A percentile compares a stretch with the other conserved stretches of the same genome.
Evolutionary conservation across 139 green algal species (phyloP).

Genomic region (Coelastrella sp.): DNA sequence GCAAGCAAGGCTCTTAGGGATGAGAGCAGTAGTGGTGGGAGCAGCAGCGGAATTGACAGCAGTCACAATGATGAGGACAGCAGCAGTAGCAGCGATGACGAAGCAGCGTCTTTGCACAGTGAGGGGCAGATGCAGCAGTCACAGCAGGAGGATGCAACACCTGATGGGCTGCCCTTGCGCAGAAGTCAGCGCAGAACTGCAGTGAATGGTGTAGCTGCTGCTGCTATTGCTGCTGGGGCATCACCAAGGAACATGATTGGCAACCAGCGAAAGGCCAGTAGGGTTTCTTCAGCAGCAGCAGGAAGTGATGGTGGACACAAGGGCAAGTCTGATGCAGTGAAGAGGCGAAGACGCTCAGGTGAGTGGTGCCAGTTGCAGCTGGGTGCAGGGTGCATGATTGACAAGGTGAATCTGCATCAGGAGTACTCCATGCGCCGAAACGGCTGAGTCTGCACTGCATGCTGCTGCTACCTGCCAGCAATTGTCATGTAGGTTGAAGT

Average conservation of each 20-base stretch:
- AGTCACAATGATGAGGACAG: background rate
- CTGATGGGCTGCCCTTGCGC: background rate
- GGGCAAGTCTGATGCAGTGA: background rate
- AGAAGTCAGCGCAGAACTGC: background rate
- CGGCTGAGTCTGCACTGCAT: too few species aligned
- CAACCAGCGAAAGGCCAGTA: background rate
- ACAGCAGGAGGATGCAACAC: background rate
- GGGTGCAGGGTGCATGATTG: too few species aligned
- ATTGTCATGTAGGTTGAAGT: too few species aligned
- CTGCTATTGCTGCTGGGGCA: constrained; percentile 16
- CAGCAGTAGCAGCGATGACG: constrained; percentile 13
- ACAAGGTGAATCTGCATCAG: too few species aligned
- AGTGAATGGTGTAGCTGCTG: constrained; percentile 12
- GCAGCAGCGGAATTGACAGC: constrained; percentile 2
- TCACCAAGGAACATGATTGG: background rate
- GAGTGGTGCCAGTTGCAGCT: background rate
- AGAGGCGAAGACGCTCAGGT: background rate
- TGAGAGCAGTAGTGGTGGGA: constrained; percentile 12
- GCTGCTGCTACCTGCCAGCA: too few species aligned
- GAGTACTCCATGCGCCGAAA: too few species aligned
- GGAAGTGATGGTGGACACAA: background rate
- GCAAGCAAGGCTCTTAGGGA: too few species aligned
- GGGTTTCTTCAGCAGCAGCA: background rate
- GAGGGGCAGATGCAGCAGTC: background rate
- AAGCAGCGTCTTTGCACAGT: background rate